Evolutionary conservation across 2,329 filamentous ascomycete species (phyloP), one percentile per base, ranked within the genome.

Genomic region (Aspergillus caelatus): DNA sequence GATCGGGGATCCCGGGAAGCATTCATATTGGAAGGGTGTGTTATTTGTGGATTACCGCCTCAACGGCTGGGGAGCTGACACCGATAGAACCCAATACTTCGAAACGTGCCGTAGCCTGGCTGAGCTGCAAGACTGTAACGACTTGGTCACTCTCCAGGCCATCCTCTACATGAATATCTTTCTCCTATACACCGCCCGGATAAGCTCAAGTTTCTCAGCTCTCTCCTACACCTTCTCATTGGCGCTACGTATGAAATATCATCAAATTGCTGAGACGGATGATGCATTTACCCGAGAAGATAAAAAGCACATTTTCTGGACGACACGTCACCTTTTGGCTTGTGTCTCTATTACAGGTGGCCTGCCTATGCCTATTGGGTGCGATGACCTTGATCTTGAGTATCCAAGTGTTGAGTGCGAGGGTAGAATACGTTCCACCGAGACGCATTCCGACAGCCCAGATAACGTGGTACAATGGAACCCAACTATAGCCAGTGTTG

Each of bases 81-180:
- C 10, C 2, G 14, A 12, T 14, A 62, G 60, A 23, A 41, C 57
- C 8, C 26, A 54, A 34, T 65, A 63, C 14, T 66, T 64, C 14
- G 41, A 58, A 23, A 64, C 34, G 2, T 60, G 59, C 28, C 60
- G 60, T 12, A 30, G 56, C 11, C 26, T 64, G 5, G 56, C 60
- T 7, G 62, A 66, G 11, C 26, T 64, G 6, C 53, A 55, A 23
- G 57, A 53, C 21, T 66, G 64, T 45, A 55, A 45, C 16, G 60
- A 66, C 48, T 36, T 64, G 16, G 45, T 62, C 12, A 62, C 57
- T 1, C 41, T 66, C 12, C 64, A 66, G 45, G 54, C 64, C 10
- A 66, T 66, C 23, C 60, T 66, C 14, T 66, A 62, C 41, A 62
- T 64, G 64, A 62, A 64, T 30, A n/a, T 66, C 2, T 62, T 60